These are phyloP conservation scores for Lanzia echinophila DNA, from an alignment of 2,329 filamentous ascomycete genomes.

Conservation along the genomic window DNA sequence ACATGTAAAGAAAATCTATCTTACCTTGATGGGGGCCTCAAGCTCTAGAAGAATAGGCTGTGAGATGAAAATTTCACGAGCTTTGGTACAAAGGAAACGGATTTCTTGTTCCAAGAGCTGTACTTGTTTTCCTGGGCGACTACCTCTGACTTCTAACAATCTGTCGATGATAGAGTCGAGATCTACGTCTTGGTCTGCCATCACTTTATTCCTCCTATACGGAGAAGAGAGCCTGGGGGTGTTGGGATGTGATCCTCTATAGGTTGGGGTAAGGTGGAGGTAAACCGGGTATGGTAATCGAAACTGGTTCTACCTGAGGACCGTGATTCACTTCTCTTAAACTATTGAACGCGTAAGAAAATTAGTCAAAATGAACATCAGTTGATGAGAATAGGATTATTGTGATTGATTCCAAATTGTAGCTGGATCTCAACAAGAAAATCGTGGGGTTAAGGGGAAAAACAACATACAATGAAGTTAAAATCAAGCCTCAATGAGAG, in stretches of 20 bases:
- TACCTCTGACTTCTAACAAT: constrained; percentile 93
- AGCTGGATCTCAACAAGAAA: constrained; percentile 6
- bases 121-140: constrained; percentile 96
- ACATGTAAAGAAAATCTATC: not conserved
- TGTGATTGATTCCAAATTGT: not conserved
- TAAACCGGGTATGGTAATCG: not conserved
- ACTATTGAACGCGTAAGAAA: not conserved
- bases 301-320: not conserved
- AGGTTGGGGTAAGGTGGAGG: constrained; percentile 8
- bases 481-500: constrained; percentile 6
- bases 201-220: constrained; percentile 36
- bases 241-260: constrained; percentile 26
- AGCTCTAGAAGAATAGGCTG: constrained; percentile 97
- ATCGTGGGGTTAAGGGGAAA: not conserved
- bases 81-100: constrained; percentile 94
- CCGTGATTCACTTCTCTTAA: constrained; percentile 5
- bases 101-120: constrained; percentile 96
- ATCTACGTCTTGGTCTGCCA: constrained; percentile 89
- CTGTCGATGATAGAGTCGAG: constrained; percentile 99
- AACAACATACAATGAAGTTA: constrained; percentile 7
- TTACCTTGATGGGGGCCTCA: constrained; percentile 97
- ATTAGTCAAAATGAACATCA: not conserved
- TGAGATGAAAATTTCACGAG: constrained; percentile 98
- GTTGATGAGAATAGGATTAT: not conserved
- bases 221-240: constrained; percentile 26